Percentiles rank a stretch among this genome's conserved stretches.
Evolutionary conservation across 306 rosid genomes (phyloP).

Genomic region (Oxytropis ochrocephala): DNA sequence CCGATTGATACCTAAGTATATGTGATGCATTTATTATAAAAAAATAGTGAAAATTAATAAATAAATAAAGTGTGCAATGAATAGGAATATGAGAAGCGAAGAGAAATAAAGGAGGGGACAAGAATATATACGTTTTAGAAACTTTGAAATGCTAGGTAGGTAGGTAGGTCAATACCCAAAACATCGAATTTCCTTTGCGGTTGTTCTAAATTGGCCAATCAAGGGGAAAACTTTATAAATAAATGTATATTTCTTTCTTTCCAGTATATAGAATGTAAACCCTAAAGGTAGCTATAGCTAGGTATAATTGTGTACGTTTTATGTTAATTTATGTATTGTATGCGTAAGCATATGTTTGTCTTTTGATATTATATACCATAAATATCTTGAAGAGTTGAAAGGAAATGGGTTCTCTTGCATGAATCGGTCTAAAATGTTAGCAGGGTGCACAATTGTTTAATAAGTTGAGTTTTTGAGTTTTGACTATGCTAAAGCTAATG

Average conservation of each 20-base stretch:
- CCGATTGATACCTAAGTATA: too few relatives aligned
- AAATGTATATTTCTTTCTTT: background rate
- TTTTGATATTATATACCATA: background rate
- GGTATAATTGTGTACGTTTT: slow-evolving; percentile 17
- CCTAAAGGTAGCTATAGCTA: slow-evolving; percentile 1
- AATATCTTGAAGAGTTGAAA: background rate
- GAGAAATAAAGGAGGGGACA: slow-evolving; percentile 22
- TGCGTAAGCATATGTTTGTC: background rate
- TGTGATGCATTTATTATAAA: background rate
- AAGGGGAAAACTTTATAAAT: slow-evolving; percentile 3
- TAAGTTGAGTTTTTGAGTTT: slow-evolving; percentile 17
- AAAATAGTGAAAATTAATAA: background rate
- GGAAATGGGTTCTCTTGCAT: slow-evolving; percentile 26
- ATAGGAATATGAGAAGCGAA: slow-evolving; percentile 18
- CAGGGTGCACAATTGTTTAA: slow-evolving; percentile 9
- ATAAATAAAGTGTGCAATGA: background rate
- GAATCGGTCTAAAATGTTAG: slow-evolving; percentile 3
- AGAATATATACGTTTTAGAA: slow-evolving; percentile 44
- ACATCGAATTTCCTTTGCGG: slow-evolving; percentile 22
- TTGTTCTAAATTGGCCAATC: slow-evolving; percentile 36
- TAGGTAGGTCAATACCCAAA: slow-evolving; percentile 27
- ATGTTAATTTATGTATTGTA: background rate
- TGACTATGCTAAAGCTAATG: slow-evolving; percentile 26
- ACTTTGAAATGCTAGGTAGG: too few relatives aligned
- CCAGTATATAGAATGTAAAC: slow-evolving; percentile 9